phyloP scores from a whole-genome alignment of 2,329 filamentous ascomycete species.

The Clonostachys solani region DNA sequence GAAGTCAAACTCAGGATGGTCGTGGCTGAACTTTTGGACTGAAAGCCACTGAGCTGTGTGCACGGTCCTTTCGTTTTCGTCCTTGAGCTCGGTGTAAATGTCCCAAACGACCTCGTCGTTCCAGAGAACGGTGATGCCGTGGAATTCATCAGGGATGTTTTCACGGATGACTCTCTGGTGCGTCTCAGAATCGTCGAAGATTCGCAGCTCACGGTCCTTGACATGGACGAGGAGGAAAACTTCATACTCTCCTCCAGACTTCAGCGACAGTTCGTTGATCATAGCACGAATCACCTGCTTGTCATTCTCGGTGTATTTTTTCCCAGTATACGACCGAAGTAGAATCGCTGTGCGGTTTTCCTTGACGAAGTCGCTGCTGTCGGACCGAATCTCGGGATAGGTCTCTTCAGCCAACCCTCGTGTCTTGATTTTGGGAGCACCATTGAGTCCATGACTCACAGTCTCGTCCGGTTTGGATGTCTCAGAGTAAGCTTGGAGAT shows the following conservation, averaged over 20 bases:
- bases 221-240: slow-evolving; percentile 78
- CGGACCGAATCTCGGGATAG: neutral
- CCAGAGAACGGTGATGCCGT: slow-evolving; percentile 69
- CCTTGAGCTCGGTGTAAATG: slow-evolving; percentile 72
- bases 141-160: slow-evolving; percentile 66
- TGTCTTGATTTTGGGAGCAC: neutral
- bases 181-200: slow-evolving; percentile 53
- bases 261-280: slow-evolving; percentile 71
- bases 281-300: slow-evolving; percentile 75
- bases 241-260: slow-evolving; percentile 76
- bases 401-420: neutral
- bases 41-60: slow-evolving; percentile 65
- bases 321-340: slow-evolving; percentile 71
- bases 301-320: slow-evolving; percentile 74
- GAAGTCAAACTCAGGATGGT: slow-evolving; percentile 75
- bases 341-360: slow-evolving; percentile 67
- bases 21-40: slow-evolving; percentile 70
- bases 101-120: slow-evolving; percentile 69
- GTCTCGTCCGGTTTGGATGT: slow-evolving; percentile 7
- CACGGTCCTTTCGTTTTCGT: slow-evolving; percentile 48
- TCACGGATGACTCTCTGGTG: slow-evolving; percentile 58
- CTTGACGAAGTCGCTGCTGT: slow-evolving; percentile 1
- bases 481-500: slow-evolving; percentile 34
- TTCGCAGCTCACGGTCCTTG: slow-evolving; percentile 54
- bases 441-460: neutral